Evolutionary conservation across 1,139 yeast species (phyloP), one percentile per base, ranked within the genome.

Genomic region (Lodderomyces orthopsilosis): DNA sequence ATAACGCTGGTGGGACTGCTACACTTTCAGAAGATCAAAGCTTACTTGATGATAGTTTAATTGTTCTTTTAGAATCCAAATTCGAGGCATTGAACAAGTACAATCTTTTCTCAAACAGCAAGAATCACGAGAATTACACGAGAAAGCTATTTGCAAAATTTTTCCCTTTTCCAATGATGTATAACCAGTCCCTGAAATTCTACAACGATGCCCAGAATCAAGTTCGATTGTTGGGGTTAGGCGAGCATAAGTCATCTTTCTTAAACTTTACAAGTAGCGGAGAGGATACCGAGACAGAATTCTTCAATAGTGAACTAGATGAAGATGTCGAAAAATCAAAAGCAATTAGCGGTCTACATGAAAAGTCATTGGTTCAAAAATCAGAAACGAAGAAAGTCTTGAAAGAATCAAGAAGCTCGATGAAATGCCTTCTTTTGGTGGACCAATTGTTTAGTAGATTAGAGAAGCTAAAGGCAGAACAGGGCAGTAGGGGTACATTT

Each of bases 91-190:
- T 83, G 26, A 79, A 86, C 27, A 77, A 75, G 45, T 87, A 84
- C 60, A 79, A 81, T 45, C 62, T 83, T 35, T 88, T 77, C 55
- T 65, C 84, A 40, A 77, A 82, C 50, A 69, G 75, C 26, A 66
- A 65, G 26, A 87, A 87, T 61, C 88, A 85, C 59, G 90, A 82
- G 51, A 58, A 68, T 13, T 79, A 75, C 46, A 79, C 91, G 1
- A 69, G 94, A 44, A 81, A 83, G 38, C 59, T 78, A 22, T 83
- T 85, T 57, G 68, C 77, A 30, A 53, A 65, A 3, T 71, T 81
- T 49, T 66, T 87, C 28, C 88, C 93, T 2, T 88, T 88, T 63
- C 96, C 96, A 5, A 80, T 87, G 83, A 91, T 88, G 77, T 88
- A 87, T 61, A 82, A 81, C 48, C 82, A 86, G 35, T 90, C 95